Base-by-base conservation (phyloP, 208 protist species). In the Trichomonas gallinae region DNA sequence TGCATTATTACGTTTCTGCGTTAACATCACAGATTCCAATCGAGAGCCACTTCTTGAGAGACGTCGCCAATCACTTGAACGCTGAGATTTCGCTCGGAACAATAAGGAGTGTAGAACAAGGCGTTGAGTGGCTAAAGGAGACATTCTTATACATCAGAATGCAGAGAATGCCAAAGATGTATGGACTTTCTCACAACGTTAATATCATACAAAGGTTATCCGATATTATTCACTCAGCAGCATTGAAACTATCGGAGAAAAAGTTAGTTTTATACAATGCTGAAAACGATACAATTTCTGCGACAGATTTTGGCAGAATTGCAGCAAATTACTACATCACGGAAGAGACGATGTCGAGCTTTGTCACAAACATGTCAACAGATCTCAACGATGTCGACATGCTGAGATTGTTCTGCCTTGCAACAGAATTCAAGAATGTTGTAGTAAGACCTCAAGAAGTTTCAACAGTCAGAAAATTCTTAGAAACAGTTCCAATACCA, bases 121-220 rank as follows among this genome's bases (percentile, higher is more conserved):
- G 98, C 6, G 98, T 99, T 45, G 97, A 98, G 46, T 99, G 99
- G 99, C 98, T 99, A n/a, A 98, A 98, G 51, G 98, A 98, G 81
- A 99, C 99, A 0, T 99, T 99, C 97, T 98, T 99, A 13, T 99
- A 99, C 97, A 98, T 99, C n/a, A 98, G 99, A 96, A 99, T 99
- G 99, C 98, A 99, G 9, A 97, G 98, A 40, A 98, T 98, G 48
- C 99, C 99, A 0, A 97, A 98, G 91, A 96, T 99, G 1, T 99
- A 99, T 97, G 98, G 98, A 26, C 97, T 99, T 34, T 23, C 42
- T n/a, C 3, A 48, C 15, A 51, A 93, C 38, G 87, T 48, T 51
- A 31, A 93, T 38, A 93, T 42, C 38, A 58, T 4, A 34, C 81
- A 96, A 82, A 97, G 98, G 49, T 98, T 99, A n/a, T 97, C 98